Percentiles rank a stretch among this genome's conserved stretches.
Evolutionary conservation across 2,329 filamentous ascomycete genomes (phyloP).

Genomic region (Alternaria panax): DNA sequence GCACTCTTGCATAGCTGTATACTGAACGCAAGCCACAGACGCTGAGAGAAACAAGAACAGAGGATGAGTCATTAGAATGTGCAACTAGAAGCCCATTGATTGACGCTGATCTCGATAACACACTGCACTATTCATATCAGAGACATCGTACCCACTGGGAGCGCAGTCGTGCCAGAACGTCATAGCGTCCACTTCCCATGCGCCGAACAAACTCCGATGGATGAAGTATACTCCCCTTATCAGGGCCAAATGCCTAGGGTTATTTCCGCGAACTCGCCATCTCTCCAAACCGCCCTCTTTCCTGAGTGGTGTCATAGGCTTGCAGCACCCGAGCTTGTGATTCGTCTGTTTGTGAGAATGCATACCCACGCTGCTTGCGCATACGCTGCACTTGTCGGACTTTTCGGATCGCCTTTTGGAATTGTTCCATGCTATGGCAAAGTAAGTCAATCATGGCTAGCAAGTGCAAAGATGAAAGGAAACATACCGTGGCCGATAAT

Average conservation of each 20-base stretch:
- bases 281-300: conserved; percentile 91
- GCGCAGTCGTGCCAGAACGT: conserved; percentile 3
- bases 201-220: conserved; percentile 5
- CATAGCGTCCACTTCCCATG: conserved; percentile 2
- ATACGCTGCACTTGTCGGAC: conserved; percentile 98
- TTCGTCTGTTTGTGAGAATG: conserved; percentile 97
- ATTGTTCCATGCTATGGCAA: conserved; percentile 87
- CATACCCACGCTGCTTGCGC: conserved; percentile 98
- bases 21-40: neutral
- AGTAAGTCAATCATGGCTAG: neutral
- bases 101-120: conserved; percentile 10
- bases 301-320: conserved; percentile 95
- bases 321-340: conserved; percentile 93
- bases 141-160: conserved; percentile 3
- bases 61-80: neutral
- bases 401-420: conserved; percentile 99
- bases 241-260: neutral
- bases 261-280: conserved; percentile 72
- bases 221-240: neutral
- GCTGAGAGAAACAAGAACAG: neutral
- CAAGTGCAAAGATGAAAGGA: neutral
- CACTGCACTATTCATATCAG: conserved; percentile 10
- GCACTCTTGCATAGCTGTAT: neutral
- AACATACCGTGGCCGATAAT: conserved; percentile 89
- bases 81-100: neutral